A percentile compares a stretch with the other conserved stretches of the same genome.
Evolutionary conservation across 768 basidiomycete species (phyloP).

Genomic region (Tulasnella sp.): DNA sequence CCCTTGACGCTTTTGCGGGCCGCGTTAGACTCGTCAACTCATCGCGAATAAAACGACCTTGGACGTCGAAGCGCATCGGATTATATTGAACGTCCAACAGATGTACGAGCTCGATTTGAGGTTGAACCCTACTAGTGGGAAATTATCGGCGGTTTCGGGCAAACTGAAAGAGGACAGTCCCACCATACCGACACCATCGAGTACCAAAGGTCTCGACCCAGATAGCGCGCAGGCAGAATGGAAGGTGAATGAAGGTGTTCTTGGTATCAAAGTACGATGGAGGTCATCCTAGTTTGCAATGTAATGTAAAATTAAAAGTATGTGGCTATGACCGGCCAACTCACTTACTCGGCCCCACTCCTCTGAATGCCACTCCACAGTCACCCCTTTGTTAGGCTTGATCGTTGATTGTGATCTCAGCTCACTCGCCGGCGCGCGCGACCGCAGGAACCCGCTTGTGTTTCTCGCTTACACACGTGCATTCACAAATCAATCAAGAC

Average conservation of each 20-base stretch:
- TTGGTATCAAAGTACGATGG: constrained; percentile 32
- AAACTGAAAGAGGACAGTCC: neutral
- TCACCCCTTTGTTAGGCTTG: too few species aligned
- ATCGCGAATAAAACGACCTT: constrained; percentile 45
- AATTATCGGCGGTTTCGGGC: constrained; percentile 28
- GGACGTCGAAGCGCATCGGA: constrained; percentile 52
- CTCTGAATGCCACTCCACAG: too few species aligned
- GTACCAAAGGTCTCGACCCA: constrained; percentile 33
- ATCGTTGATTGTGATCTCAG: too few species aligned
- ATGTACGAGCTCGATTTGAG: constrained; percentile 42
- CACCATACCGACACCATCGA: neutral
- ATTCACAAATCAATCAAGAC: too few species aligned
- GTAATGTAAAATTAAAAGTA: neutral
- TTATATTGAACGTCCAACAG: constrained; percentile 43
- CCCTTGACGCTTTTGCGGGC: too few species aligned
- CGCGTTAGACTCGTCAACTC: constrained; percentile 23
- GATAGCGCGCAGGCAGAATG: constrained; percentile 58
- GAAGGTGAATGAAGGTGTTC: constrained; percentile 42
- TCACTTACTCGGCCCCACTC: too few species aligned
- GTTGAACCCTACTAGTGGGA: constrained; percentile 34
- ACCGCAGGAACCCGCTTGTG: too few species aligned
- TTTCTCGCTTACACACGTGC: too few species aligned
- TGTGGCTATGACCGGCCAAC: neutral
- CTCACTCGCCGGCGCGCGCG: too few species aligned
- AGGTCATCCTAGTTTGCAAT: neutral